These are phyloP conservation scores for Corynascus novoguineensis DNA, from an alignment of 495 filamentous ascomycete species.

Conservation along the genomic window DNA sequence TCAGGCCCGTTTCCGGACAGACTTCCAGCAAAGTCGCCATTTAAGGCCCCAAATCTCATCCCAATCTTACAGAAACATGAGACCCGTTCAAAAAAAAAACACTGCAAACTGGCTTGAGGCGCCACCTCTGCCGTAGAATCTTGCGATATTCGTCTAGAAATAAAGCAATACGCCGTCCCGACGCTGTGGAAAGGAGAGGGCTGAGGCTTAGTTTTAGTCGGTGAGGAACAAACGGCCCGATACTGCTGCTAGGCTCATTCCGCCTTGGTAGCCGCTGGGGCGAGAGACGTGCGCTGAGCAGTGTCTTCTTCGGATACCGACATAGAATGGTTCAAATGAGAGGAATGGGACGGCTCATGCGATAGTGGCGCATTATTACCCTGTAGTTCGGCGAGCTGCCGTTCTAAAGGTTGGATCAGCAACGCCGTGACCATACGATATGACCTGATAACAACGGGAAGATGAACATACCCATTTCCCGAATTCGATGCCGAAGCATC, in stretches of 20 bases:
- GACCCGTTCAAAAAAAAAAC: too few species aligned
- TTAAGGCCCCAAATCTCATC: neutral
- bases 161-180: neutral
- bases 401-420: slow-evolving; percentile 21
- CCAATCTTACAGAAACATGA: neutral
- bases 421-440: neutral
- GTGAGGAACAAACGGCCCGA: too few species aligned
- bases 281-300: neutral
- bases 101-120: too few species aligned
- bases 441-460: neutral
- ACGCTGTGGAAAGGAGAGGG: too few species aligned
- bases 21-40: neutral
- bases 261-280: neutral
- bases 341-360: slow-evolving; percentile 32
- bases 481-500: slow-evolving; percentile 79
- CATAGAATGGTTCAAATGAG: slow-evolving; percentile 25
- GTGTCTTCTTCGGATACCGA: slow-evolving; percentile 19
- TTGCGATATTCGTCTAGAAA: too few species aligned
- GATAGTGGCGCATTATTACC: slow-evolving; percentile 28
- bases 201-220: too few species aligned
- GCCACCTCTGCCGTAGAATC: too few species aligned
- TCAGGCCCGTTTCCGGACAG: neutral
- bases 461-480: slow-evolving; percentile 62
- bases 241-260: neutral
- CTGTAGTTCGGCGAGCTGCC: slow-evolving; percentile 30